These are phyloP conservation scores for Candida michaelii DNA, from an alignment of 805 yeast genomes.

Conservation along the genomic window DNA sequence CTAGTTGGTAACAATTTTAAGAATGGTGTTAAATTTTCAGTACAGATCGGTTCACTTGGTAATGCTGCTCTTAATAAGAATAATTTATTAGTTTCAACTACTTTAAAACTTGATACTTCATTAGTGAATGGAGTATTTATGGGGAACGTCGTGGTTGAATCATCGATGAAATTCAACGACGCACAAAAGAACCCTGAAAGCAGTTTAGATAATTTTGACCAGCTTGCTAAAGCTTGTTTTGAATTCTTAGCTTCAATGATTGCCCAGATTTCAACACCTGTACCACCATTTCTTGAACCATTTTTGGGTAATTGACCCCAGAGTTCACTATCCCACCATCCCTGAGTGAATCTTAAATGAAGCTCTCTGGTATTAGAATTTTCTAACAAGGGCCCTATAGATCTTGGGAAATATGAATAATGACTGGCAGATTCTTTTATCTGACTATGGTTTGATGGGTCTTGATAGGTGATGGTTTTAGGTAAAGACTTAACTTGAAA, in stretches of 20 bases:
- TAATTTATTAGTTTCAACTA: slow-evolving; percentile 36
- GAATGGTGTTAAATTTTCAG: slow-evolving; percentile 94
- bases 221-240: slow-evolving; percentile 56
- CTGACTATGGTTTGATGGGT: background rate
- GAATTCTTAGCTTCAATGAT: slow-evolving; percentile 62
- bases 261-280: slow-evolving; percentile 95
- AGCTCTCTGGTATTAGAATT: slow-evolving; percentile 68
- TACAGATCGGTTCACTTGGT: slow-evolving; percentile 94
- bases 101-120: slow-evolving; percentile 18
- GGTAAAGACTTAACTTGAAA: slow-evolving; percentile 63
- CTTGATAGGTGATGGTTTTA: slow-evolving; percentile 17
- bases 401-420: slow-evolving; percentile 73
- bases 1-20: slow-evolving; percentile 86
- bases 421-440: slow-evolving; percentile 28
- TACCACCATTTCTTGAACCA: slow-evolving; percentile 81
- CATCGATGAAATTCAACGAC: slow-evolving; percentile 84
- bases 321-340: slow-evolving; percentile 87
- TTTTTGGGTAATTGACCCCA: slow-evolving; percentile 82
- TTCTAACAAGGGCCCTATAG: slow-evolving; percentile 74
- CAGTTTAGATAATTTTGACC: slow-evolving; percentile 72
- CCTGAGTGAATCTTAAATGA: slow-evolving; percentile 86
- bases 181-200: slow-evolving; percentile 95
- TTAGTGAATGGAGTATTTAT: slow-evolving; percentile 33
- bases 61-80: slow-evolving; percentile 78
- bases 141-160: slow-evolving; percentile 66